Percentiles rank a stretch among this genome's conserved stretches.
These are phyloP conservation scores for Gamsiella multidivaricata DNA, from an alignment of 192 early-diverging fungal genomes.

Conservation along the genomic window DNA sequence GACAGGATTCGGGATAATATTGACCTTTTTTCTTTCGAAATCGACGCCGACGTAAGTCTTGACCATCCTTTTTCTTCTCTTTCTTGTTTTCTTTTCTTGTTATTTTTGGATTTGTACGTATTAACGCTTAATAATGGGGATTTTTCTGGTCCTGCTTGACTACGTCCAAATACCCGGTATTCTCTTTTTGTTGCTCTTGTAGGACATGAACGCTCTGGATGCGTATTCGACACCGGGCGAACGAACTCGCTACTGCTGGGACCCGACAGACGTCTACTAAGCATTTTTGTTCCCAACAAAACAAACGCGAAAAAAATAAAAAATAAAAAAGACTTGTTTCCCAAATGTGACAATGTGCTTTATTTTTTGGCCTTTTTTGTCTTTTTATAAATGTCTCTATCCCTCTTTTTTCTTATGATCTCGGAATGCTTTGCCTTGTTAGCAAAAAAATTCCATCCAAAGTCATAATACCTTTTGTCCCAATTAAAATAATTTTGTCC, in stretches of 20 bases:
- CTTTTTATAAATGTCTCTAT: too few species aligned
- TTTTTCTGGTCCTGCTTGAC: not conserved
- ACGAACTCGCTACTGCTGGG: conserved; percentile 58
- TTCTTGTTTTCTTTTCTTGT: not conserved
- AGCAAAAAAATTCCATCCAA: too few species aligned
- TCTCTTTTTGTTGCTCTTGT: conserved; percentile 1
- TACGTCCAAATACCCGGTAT: not conserved
- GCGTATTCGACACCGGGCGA: conserved; percentile 33
- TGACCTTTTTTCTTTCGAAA: conserved; percentile 60
- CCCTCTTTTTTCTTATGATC: too few species aligned
- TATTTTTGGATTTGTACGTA: not conserved
- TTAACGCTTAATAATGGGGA: too few species aligned
- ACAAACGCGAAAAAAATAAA: conserved; percentile 1
- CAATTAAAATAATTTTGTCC: conserved; percentile 10
- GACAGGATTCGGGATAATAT: conserved; percentile 58
- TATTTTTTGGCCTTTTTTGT: not conserved
- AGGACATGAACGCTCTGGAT: conserved; percentile 59
- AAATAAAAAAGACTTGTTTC: too few species aligned
- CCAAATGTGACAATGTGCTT: too few species aligned
- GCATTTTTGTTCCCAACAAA: not conserved
- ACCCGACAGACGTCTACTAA: conserved; percentile 52
- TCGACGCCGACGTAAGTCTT: conserved; percentile 52
- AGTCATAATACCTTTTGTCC: conserved; percentile 43
- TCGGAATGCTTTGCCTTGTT: too few species aligned
- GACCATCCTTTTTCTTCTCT: not conserved